A percentile compares a stretch with the other conserved stretches of the same genome.
Evolutionary conservation across 2,329 filamentous ascomycete genomes (phyloP).

Genomic region (Monilinia vaccinii-corymbosi): DNA sequence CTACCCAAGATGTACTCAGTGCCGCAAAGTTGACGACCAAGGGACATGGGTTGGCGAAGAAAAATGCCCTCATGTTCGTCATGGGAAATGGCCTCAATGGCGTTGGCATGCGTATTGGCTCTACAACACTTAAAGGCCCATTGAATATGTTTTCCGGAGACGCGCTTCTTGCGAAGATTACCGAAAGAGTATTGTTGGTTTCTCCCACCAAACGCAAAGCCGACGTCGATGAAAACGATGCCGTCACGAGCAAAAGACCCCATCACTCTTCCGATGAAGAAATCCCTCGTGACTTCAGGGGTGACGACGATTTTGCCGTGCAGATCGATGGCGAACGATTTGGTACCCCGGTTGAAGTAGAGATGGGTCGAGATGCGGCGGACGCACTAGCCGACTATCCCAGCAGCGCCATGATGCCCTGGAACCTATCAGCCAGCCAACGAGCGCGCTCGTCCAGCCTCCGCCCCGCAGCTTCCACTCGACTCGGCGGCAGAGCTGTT

Average conservation of each 20-base stretch:
- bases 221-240: background rate
- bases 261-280: conserved; percentile 24
- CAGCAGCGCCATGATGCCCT: conserved; percentile 53
- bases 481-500: conserved; percentile 37
- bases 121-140: conserved; percentile 34
- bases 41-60: conserved; percentile 42
- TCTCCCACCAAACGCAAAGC: background rate
- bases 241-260: background rate
- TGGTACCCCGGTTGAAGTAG: conserved; percentile 39
- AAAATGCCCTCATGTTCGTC: conserved; percentile 54
- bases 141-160: conserved; percentile 51
- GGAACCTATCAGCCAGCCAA: conserved; percentile 52
- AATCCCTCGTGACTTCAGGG: conserved; percentile 11
- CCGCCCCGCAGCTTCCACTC: conserved; percentile 12
- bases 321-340: conserved; percentile 32
- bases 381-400: conserved; percentile 59
- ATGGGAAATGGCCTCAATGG: conserved; percentile 47
- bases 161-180: conserved; percentile 35
- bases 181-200: background rate
- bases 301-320: conserved; percentile 31
- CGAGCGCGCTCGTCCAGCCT: conserved; percentile 31
- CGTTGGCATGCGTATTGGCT: conserved; percentile 39
- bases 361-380: conserved; percentile 61
- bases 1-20: conserved; percentile 47
- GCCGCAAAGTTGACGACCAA: conserved; percentile 37